These are phyloP conservation scores for Rhodotorula diobovata DNA, from an alignment of 768 basidiomycete genomes.

Conservation along the genomic window DNA sequence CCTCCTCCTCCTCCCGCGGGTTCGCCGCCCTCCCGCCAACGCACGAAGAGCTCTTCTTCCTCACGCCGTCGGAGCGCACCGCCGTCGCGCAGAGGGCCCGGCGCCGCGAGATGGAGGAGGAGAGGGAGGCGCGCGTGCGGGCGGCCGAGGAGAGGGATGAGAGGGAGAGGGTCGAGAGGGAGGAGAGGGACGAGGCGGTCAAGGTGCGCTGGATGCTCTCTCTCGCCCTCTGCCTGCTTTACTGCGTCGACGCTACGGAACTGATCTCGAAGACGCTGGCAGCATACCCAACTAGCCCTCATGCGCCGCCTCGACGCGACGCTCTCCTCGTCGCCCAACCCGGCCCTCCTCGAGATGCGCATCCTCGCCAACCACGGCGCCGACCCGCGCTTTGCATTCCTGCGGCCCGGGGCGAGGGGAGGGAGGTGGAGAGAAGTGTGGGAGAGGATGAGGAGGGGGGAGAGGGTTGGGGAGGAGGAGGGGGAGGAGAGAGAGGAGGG, in stretches of 20 bases:
- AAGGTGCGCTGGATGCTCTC: constrained; percentile 2
- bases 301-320: constrained; percentile 73
- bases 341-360: constrained; percentile 76
- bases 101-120: constrained; percentile 17
- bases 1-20: constrained; percentile 46
- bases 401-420: constrained; percentile 44
- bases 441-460: constrained; percentile 21
- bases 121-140: constrained; percentile 17
- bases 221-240: not conserved
- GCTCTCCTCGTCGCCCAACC: constrained; percentile 65
- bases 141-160: not conserved
- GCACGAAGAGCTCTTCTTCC: constrained; percentile 76
- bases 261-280: constrained; percentile 53
- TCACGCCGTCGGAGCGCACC: constrained; percentile 62
- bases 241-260: constrained; percentile 8
- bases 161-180: constrained; percentile 52
- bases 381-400: constrained; percentile 73
- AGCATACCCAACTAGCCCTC: constrained; percentile 58
- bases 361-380: constrained; percentile 79
- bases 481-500: not conserved
- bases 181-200: constrained; percentile 51
- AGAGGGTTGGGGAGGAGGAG: not conserved
- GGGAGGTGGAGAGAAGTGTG: constrained; percentile 22
- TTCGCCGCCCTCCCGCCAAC: constrained; percentile 86
- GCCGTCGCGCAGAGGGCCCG: constrained; percentile 60